Evolutionary conservation across 805 yeast species (phyloP), one percentile per base, ranked within the genome.

Genomic region (Metschnikowia kofuensis): DNA sequence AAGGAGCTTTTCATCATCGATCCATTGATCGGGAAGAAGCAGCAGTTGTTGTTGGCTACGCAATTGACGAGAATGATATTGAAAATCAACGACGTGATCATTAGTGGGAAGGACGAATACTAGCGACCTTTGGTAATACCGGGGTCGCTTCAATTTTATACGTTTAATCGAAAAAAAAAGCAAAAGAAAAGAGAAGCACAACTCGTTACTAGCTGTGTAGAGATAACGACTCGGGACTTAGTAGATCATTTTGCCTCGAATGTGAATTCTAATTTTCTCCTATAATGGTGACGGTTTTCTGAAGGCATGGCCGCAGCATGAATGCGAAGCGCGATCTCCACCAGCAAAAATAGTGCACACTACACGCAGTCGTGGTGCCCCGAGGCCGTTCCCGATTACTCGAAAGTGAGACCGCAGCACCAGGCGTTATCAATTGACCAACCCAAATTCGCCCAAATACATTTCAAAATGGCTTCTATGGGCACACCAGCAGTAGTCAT

Each of bases 21-120:
- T 69, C 98, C 99, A 48, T 82, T 89, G 66, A 91, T 94, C 60
- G 97, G 99, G 63, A 94, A 94, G 78, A 90, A 89, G 68, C 98
- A 94, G 70, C 99, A 94, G 72, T 79, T 94, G 57, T 73, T 89
- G 65, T 78, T 94, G 67, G 99, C 99, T 42, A 94, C 99, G 12
- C 99, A 94, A 74, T 79, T 94, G 66, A 90, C 97, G 49, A 83
- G 99, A 74, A 94, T 94, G 99, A 90, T 94, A 54, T 79, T 94
- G 65, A 94, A 94, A 77, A 94, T 94, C 66, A 95, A 94, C 69
- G 92, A 92, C 68, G 99, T 94, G 51, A 94, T 94, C 62, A 85
- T 92, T 58, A 87, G 87, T 62, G 96, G 96, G 40, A 85, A 84
- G 64, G 92, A 86, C 63, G 88, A 80, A 54, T 84, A 82, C 62